Percentiles rank a stretch among this genome's conserved stretches.
Evolutionary conservation across 345 rosid genomes (phyloP).

Genomic region (Abelmoschus esculentus): DNA sequence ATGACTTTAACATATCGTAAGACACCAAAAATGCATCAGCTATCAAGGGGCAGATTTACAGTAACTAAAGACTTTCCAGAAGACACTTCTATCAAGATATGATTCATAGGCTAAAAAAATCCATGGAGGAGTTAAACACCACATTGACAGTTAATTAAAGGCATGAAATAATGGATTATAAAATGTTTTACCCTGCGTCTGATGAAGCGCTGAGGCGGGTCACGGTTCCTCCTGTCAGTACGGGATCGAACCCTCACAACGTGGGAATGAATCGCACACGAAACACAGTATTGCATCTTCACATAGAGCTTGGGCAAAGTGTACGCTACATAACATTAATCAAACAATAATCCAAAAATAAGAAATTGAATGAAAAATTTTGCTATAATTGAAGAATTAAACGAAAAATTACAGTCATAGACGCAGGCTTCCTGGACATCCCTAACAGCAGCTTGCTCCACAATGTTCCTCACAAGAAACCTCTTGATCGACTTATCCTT

Average conservation of each 20-base stretch:
- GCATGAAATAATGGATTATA: neutral
- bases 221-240: slow-evolving; percentile 77
- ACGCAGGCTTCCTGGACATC: slow-evolving; percentile 89
- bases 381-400: neutral
- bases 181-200: slow-evolving; percentile 65
- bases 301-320: slow-evolving; percentile 76
- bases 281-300: slow-evolving; percentile 93
- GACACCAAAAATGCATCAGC: neutral
- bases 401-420: slow-evolving; percentile 43
- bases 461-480: slow-evolving; percentile 85
- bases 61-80: neutral
- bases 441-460: slow-evolving; percentile 89
- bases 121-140: neutral
- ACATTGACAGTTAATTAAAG: neutral
- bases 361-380: neutral
- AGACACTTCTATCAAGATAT: neutral
- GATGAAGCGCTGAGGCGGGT: slow-evolving; percentile 78
- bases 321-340: slow-evolving; percentile 37
- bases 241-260: slow-evolving; percentile 95
- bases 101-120: neutral
- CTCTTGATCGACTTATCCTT: slow-evolving; percentile 89
- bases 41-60: neutral
- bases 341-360: neutral
- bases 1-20: too few relatives aligned
- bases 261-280: slow-evolving; percentile 94